Percentiles rank a stretch among this genome's conserved stretches.
These are phyloP conservation scores for Eucalyptus sp. DNA, from an alignment of 345 rosid species.

Conservation along the genomic window DNA sequence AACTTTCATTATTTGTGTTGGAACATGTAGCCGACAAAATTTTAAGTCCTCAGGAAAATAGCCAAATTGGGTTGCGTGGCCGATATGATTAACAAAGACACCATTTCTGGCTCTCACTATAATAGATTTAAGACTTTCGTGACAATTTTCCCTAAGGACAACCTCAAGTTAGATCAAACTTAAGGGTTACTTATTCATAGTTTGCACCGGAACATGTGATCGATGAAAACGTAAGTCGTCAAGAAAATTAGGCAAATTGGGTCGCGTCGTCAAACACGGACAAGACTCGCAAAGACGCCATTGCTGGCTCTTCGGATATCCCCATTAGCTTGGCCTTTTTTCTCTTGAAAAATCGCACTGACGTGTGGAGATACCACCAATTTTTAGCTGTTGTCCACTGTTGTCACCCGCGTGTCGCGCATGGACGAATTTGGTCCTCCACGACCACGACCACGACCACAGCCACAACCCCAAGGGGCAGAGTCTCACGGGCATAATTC, in stretches of 20 bases:
- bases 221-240: too few species aligned
- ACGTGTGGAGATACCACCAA: background rate
- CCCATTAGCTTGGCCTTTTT: background rate
- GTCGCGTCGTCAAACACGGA: too few species aligned
- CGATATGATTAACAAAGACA: too few species aligned
- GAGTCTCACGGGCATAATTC: background rate
- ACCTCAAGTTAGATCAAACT: too few species aligned
- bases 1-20: background rate
- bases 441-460: background rate
- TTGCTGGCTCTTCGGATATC: background rate
- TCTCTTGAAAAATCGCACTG: background rate
- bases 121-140: too few species aligned
- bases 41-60: background rate
- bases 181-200: too few species aligned
- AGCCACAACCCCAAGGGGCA: background rate
- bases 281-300: background rate
- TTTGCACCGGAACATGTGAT: rapidly evolving
- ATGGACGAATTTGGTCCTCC: background rate
- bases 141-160: too few species aligned
- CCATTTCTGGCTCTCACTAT: rapidly evolving
- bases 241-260: too few species aligned
- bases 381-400: background rate
- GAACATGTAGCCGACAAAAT: background rate
- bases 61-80: rapidly evolving
- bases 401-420: background rate